Base-by-base conservation (phyloP, 2,329 filamentous ascomycete species). In the Taxawa tesnikishii region DNA sequence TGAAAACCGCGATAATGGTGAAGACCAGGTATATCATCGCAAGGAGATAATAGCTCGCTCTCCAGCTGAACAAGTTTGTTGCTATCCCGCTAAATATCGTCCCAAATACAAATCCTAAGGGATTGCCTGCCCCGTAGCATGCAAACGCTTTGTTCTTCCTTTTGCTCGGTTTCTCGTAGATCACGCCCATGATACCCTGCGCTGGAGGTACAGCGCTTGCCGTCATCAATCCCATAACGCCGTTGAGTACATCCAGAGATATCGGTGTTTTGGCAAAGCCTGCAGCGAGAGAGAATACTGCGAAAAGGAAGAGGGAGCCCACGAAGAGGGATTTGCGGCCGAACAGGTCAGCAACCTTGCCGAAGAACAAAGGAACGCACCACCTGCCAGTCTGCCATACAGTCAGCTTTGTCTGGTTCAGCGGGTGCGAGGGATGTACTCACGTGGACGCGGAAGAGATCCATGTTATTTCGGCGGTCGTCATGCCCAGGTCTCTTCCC, bases 291-390 rank as follows among this genome's bases (percentile, higher is more conserved):
- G 66, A 57, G 38, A 74, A 67, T 15, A 72, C 51, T 3, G 67
- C 63, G 47, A 77, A 78, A 13, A 70, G 60, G 11, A 63, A 63
- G 58, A 79, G 66, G 28, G 73, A 75, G 7, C 55, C 51, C 12
- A 79, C 62, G 44, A 79, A 74, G 48, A 79, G 62, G 0, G 55
- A 42, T 42, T 73, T 74, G 19, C 75, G 65, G n/a, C 75, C 76
- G 29, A 80, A 72, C 27, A 79, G 58, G 46, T 81, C 76, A 2
- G 75, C 73, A 5, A 79, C 55, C 42, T 70, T 71, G 24, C 75
- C 76, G 37, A 81, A 76, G 43, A 75, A 69, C 6, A 82, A 62
- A 82, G 63, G 43, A 81, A 73, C 0, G 75, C 66, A 5, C 75
- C 75, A 21, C 70, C 70, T 1, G 69, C 70, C 11, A 82, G 60